Percentiles rank a stretch among this genome's conserved stretches.
These are phyloP conservation scores for Omphalotus guepiniiformis DNA, from an alignment of 768 basidiomycete genomes.

Conservation along the genomic window DNA sequence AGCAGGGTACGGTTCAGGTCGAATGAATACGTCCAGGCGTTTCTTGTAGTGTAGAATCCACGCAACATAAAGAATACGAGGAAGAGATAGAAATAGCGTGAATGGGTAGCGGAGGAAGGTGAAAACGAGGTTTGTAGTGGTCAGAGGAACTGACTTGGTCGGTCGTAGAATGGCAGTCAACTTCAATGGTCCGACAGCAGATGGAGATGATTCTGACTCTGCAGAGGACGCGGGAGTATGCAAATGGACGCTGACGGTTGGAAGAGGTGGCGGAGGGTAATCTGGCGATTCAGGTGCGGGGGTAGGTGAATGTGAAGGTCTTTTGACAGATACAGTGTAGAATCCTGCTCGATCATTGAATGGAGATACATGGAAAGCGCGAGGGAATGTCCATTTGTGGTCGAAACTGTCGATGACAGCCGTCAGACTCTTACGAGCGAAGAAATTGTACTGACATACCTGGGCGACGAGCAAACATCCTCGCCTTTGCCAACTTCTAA, in stretches of 20 bases:
- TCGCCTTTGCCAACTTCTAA: slow-evolving; percentile 43
- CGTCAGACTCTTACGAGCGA: too few species aligned
- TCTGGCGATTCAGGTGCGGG: slow-evolving; percentile 11
- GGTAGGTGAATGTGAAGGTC: slow-evolving; percentile 38
- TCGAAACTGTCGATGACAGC: slow-evolving; percentile 46
- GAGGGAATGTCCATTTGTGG: slow-evolving; percentile 62
- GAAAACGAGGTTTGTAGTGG: slow-evolving; percentile 28
- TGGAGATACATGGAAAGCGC: slow-evolving; percentile 72
- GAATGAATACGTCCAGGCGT: slow-evolving; percentile 48
- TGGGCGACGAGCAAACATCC: slow-evolving; percentile 23
- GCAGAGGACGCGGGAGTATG: slow-evolving; percentile 14
- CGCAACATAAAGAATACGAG: slow-evolving; percentile 61
- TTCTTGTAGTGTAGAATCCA: slow-evolving; percentile 58
- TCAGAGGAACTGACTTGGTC: slow-evolving; percentile 33
- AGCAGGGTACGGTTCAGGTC: slow-evolving; percentile 49
- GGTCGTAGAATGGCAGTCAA: slow-evolving; percentile 47
- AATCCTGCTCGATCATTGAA: slow-evolving; percentile 69
- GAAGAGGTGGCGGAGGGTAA: slow-evolving; percentile 22
- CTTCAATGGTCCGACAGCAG: slow-evolving; percentile 36
- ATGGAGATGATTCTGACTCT: not conserved
- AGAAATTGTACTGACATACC: too few species aligned
- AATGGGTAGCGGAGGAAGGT: slow-evolving; percentile 44
- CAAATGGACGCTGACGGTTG: slow-evolving; percentile 40
- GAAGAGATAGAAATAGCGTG: slow-evolving; percentile 48
- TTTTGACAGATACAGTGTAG: slow-evolving; percentile 53